phyloP scores from a whole-genome alignment of 306 rosid species.

The peach (Prunus persica) region Prunus_persica_NCBIv2 NC_034009.1:29700501-29701000 shows the following conservation, averaged over 20 bases:
- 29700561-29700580: slow-evolving; percentile 32
- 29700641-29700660: background rate
- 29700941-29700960: background rate
- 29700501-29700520: slow-evolving; percentile 20
- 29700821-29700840: slow-evolving; percentile 20
- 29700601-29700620: slow-evolving; percentile 30
- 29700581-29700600: slow-evolving; percentile 30
- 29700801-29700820: slow-evolving; percentile 29
- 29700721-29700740: background rate
- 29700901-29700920: background rate
- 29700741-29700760: background rate
- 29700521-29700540: slow-evolving; percentile 31
- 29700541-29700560: slow-evolving; percentile 42
- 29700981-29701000: background rate
- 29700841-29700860: slow-evolving; percentile 28
- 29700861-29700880: slow-evolving; percentile 13
- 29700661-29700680: background rate
- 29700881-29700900: background rate
- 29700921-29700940: background rate
- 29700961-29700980: background rate
- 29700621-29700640: slow-evolving; percentile 89
- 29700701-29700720: background rate
- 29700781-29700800: slow-evolving; percentile 9
- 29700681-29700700: background rate
- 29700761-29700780: background rate